phyloP scores from a whole-genome alignment of 78 protist genomes.

The Trichosphaerium sp. region DNA sequence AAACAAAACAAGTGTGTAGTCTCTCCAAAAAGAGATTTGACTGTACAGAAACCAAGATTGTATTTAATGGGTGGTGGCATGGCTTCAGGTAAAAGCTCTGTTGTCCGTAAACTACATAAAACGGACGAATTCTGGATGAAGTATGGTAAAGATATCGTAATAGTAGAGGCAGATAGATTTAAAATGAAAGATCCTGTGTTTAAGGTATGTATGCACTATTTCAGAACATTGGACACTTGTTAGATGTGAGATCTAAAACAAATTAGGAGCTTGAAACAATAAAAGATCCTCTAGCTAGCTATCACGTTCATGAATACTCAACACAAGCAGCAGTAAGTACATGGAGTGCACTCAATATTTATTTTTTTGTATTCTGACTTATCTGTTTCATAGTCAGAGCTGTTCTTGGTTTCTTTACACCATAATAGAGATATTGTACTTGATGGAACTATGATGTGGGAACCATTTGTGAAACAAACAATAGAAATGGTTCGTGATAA shows the following conservation, averaged over 20 bases:
- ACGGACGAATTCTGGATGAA: background rate
- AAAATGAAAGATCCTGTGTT: background rate
- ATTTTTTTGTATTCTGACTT: too few relatives aligned
- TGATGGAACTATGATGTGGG: slow-evolving; percentile 5
- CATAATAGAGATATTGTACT: background rate
- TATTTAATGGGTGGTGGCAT: slow-evolving; percentile 5
- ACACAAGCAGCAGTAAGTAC: background rate
- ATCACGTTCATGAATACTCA: background rate
- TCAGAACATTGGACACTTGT: too few relatives aligned
- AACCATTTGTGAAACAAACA: background rate
- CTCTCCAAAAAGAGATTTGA: too few relatives aligned
- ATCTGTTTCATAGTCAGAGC: too few relatives aligned
- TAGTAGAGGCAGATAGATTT: background rate
- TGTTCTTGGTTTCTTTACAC: background rate
- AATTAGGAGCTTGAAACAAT: background rate
- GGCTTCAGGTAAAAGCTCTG: background rate
- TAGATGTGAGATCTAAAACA: too few relatives aligned
- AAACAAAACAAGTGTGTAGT: too few relatives aligned
- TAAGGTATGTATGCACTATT: too few relatives aligned
- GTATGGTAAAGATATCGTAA: background rate
- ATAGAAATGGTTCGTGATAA: background rate
- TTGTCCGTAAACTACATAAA: background rate
- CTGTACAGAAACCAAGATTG: too few relatives aligned
- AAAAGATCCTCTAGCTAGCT: background rate
- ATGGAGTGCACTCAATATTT: too few relatives aligned